Evolutionary conservation across 352 stramenopile genomes (phyloP).

Genomic region (Aphanomyces invadans): DNA sequence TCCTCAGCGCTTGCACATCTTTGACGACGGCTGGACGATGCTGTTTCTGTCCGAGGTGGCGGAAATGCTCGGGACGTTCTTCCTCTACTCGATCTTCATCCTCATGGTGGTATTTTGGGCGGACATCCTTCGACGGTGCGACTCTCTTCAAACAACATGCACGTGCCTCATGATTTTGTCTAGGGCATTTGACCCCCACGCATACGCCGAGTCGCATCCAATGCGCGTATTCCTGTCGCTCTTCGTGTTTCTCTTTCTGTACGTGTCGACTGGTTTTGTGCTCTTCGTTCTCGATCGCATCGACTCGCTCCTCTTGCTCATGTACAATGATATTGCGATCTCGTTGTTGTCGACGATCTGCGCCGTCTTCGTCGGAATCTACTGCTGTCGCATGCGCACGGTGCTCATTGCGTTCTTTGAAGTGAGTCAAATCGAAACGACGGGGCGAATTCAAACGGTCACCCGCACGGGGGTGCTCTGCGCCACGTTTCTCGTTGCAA

Average conservation of each 20-base stretch:
- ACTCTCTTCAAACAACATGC: constrained; percentile 35
- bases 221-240: constrained; percentile 85
- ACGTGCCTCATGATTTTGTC: constrained; percentile 44
- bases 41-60: constrained; percentile 83
- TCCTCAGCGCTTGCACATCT: constrained; percentile 48
- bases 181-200: constrained; percentile 31
- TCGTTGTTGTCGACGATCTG: constrained; percentile 80
- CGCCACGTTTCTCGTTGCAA: constrained; percentile 93
- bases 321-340: constrained; percentile 88
- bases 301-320: constrained; percentile 93
- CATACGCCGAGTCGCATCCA: constrained; percentile 46
- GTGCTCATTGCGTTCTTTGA: constrained; percentile 92
- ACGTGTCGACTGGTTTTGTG: constrained; percentile 61
- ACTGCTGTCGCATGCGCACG: constrained; percentile 93
- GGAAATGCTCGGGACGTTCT: constrained; percentile 85
- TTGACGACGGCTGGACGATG: constrained; percentile 50
- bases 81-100: constrained; percentile 96
- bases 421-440: constrained; percentile 95
- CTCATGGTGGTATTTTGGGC: constrained; percentile 97
- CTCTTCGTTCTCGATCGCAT: constrained; percentile 74
- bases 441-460: constrained; percentile 92
- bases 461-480: constrained; percentile 93
- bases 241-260: constrained; percentile 45
- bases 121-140: constrained; percentile 93
- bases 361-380: constrained; percentile 89